These are phyloP conservation scores for Bromus sterilis DNA, from an alignment of 176 grass and related monocot species.

Conservation along the genomic window DNA sequence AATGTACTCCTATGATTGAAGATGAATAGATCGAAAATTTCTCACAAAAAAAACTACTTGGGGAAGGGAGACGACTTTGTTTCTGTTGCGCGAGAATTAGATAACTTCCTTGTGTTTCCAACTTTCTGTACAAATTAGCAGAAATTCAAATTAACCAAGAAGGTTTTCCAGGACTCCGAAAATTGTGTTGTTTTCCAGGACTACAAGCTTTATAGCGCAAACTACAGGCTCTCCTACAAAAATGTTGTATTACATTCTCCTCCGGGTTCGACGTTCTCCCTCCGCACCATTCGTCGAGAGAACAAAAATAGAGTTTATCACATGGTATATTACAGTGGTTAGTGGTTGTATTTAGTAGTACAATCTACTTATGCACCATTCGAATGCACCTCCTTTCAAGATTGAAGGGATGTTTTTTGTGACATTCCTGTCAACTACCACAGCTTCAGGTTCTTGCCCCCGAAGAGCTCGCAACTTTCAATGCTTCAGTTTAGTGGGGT, in stretches of 20 bases:
- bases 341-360: not conserved
- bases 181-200: not conserved
- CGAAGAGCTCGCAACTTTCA: not conserved
- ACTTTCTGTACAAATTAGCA: not conserved
- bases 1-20: no score
- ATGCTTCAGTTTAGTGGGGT: not conserved
- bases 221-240: constrained; percentile 21
- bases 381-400: not conserved
- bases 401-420: not conserved
- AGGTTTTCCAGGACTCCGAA: not conserved
- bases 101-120: not conserved
- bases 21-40: no score
- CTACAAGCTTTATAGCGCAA: constrained; percentile 7
- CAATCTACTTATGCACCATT: not conserved
- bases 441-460: not conserved
- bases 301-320: not conserved
- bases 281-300: not conserved
- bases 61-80: not conserved
- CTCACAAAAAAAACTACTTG: no score
- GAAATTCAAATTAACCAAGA: not conserved
- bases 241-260: not conserved
- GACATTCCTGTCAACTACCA: not conserved
- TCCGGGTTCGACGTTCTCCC: not conserved
- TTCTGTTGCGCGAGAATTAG: not conserved
- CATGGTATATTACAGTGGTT: constrained; percentile 5